phyloP scores from a whole-genome alignment of 2,329 filamentous ascomycete species.

The Coniochaeta sp. region DNA sequence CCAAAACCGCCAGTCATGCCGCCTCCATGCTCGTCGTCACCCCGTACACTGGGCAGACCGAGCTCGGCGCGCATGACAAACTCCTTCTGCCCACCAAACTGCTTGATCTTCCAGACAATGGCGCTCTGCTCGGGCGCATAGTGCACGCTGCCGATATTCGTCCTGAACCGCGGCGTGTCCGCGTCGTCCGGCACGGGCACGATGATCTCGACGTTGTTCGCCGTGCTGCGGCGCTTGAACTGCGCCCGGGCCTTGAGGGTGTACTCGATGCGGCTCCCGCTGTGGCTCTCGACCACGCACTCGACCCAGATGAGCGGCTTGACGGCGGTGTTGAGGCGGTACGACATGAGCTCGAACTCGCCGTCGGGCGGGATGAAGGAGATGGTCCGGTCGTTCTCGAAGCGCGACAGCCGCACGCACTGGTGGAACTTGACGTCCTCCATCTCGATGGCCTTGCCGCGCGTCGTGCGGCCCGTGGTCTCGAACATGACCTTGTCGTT shows the following conservation, averaged over 20 bases:
- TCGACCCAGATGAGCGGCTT: slow-evolving; percentile 99
- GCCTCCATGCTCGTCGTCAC: slow-evolving; percentile 90
- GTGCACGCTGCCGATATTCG: slow-evolving; percentile 94
- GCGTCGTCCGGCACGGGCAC: slow-evolving; percentile 97
- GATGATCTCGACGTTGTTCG: slow-evolving; percentile 97
- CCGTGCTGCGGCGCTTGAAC: slow-evolving; percentile 95
- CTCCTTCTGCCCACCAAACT: slow-evolving; percentile 97
- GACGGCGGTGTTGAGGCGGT: slow-evolving; percentile 95
- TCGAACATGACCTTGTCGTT: slow-evolving; percentile 99
- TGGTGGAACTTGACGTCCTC: slow-evolving; percentile 99
- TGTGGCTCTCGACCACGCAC: slow-evolving; percentile 93
- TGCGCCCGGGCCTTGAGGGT: slow-evolving; percentile 98
- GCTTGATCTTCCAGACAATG: slow-evolving; percentile 99
- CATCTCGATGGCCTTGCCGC: slow-evolving; percentile 98
- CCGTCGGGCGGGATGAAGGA: slow-evolving; percentile 98
- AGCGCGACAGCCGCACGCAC: slow-evolving; percentile 88
- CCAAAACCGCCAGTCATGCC: slow-evolving; percentile 98
- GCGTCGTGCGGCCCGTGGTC: slow-evolving; percentile 85
- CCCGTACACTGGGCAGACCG: slow-evolving; percentile 85
- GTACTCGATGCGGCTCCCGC: slow-evolving; percentile 92
- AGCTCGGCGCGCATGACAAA: slow-evolving; percentile 98
- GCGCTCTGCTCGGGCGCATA: slow-evolving; percentile 96
- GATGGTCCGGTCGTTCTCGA: slow-evolving; percentile 98
- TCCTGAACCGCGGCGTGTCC: slow-evolving; percentile 90
- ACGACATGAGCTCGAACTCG: slow-evolving; percentile 99